phyloP scores from a whole-genome alignment of 768 basidiomycete genomes.

The Boletales sp. region DNA sequence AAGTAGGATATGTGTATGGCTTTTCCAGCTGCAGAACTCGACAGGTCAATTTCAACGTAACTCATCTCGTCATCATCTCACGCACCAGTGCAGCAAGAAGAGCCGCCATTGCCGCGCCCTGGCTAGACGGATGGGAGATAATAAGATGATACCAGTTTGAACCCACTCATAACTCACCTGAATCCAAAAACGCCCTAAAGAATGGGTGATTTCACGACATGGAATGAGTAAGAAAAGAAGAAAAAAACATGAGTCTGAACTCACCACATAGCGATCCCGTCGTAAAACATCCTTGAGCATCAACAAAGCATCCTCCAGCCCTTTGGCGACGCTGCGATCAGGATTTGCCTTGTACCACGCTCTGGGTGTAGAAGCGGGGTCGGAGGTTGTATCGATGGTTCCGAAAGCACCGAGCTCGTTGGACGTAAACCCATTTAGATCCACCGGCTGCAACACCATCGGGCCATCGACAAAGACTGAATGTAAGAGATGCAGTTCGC shows the following conservation, averaged over 20 bases:
- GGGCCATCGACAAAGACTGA: conserved; percentile 77
- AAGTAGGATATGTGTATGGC: conserved; percentile 50
- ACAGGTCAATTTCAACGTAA: background rate
- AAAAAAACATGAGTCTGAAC: conserved; percentile 10
- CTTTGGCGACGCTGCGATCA: conserved; percentile 47
- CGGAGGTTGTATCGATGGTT: conserved; percentile 29
- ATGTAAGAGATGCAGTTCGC: background rate
- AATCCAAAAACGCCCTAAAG: conserved; percentile 75
- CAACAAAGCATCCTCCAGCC: conserved; percentile 56
- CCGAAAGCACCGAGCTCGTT: conserved; percentile 39
- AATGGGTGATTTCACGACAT: background rate
- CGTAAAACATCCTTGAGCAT: conserved; percentile 54
- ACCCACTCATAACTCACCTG: conserved; percentile 41
- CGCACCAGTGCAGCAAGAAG: conserved; percentile 66
- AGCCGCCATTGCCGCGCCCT: conserved; percentile 76
- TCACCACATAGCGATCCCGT: conserved; percentile 62
- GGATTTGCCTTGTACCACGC: conserved; percentile 69
- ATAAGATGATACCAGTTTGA: background rate
- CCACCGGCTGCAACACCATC: conserved; percentile 60
- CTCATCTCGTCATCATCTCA: conserved; percentile 5
- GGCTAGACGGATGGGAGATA: conserved; percentile 38
- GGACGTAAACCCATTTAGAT: conserved; percentile 39
- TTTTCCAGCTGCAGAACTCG: conserved; percentile 45
- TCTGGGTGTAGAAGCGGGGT: conserved; percentile 55
- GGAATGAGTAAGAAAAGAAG: no score